phyloP scores from a whole-genome alignment of 1,284 basidiomycete species.

The Sanghuangporus weigelae region DNA sequence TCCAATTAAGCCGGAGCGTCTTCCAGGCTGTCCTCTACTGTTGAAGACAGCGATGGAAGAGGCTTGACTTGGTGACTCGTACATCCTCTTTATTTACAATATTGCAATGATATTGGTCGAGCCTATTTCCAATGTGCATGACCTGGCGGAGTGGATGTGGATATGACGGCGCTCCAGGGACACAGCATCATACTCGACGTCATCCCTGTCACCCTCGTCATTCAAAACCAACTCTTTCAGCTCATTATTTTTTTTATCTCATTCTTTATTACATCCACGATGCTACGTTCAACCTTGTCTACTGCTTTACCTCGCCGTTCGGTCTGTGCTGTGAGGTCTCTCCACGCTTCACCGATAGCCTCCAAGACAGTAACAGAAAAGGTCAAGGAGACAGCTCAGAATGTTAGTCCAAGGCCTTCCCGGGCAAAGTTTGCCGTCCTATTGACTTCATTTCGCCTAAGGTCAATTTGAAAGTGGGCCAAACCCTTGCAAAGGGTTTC shows the following conservation, averaged over 20 bases:
- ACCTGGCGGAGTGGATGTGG: neutral
- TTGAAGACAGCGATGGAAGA: conserved; percentile 41
- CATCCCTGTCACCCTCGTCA: neutral
- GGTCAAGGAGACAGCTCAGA: conserved; percentile 54
- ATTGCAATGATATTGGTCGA: too few species aligned
- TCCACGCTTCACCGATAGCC: conserved; percentile 45
- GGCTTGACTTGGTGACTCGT: conserved; percentile 72
- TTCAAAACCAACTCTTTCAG: neutral
- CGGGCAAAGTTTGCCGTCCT: neutral
- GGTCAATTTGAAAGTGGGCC: conserved; percentile 59
- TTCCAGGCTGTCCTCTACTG: conserved; percentile 36
- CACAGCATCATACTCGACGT: conserved; percentile 3
- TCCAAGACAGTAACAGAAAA: conserved; percentile 55
- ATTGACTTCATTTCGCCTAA: conserved; percentile 22
- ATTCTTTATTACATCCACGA: conserved; percentile 2
- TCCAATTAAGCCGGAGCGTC: conserved; percentile 79
- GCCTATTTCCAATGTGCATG: neutral
- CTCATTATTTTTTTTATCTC: neutral
- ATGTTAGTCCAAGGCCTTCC: conserved; percentile 32
- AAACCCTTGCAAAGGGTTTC: conserved; percentile 56
- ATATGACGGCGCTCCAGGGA: neutral
- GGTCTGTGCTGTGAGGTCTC: conserved; percentile 27
- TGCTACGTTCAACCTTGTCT: conserved; percentile 24
- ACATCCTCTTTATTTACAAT: conserved; percentile 36
- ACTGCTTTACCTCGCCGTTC: conserved; percentile 21